Evolutionary conservation across 306 rosid genomes (phyloP), one percentile per base, ranked within the genome.

Genomic region (Begonia peltatifolia): DNA sequence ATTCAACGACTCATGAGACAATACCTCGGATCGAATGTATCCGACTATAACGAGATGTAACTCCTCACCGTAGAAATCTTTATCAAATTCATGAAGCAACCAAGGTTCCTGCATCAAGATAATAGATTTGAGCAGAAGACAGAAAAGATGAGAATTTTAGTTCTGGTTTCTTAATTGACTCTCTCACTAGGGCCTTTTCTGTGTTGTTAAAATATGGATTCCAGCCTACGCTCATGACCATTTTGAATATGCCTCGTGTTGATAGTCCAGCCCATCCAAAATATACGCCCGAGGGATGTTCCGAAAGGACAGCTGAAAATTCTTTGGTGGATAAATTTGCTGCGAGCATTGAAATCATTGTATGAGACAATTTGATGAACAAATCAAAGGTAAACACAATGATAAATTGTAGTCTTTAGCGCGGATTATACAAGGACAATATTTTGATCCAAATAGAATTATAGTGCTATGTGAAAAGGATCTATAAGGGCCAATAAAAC

Each of bases 201-300:
- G 76, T 52, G 71, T 90, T 90, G 80, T 76, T 14, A 63, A 90
- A 90, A 66, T 73, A 85, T 48, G 87, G 97, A 73, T 85, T 90
- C 95, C 94, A 83, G 44, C 99, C 99, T 51, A 90, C 62, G 67
- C 95, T 90, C 94, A 75, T 86, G 70, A 80, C 99, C 94, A 79
- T 90, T 76, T 86, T 90, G 63, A 76, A 90, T 63, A 75, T 63
- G 50, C 95, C 94, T 58, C 79, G 72, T 8, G 13, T 22, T 47
- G 84, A 70, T 70, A 90, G 65, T 53, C 94, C 79, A 8, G 88
- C 99, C 94, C 95, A 83, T 68, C 99, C 99, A 52, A 90, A 83
- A 79, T 86, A 83, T 51, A 90, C 99, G 16, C 99, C 99, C 0
- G 95, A 57, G 48, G 99, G 86, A 73, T 80, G 79, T 69, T 80